These are phyloP conservation scores for Elongisporangium anandrum DNA, from an alignment of 352 stramenopile species.

Conservation along the genomic window DNA sequence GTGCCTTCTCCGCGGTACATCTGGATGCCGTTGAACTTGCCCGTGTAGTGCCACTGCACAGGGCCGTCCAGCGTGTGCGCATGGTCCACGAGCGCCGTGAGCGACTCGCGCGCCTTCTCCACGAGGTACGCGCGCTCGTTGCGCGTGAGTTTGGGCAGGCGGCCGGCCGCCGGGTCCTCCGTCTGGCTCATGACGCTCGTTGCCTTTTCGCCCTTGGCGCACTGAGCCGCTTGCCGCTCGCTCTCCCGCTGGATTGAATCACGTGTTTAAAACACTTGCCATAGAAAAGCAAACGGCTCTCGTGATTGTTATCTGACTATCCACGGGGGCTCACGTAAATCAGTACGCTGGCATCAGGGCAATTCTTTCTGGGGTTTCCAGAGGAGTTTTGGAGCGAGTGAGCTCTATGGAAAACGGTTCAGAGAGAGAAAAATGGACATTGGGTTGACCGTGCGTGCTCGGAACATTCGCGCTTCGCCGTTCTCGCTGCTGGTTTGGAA, in stretches of 20 bases:
- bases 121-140: conserved; percentile 58
- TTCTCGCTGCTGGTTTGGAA: background rate
- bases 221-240: background rate
- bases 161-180: background rate
- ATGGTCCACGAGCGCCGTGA: conserved; percentile 60
- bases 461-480: background rate
- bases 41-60: conserved; percentile 73
- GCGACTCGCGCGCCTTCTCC: conserved; percentile 64
- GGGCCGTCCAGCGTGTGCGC: conserved; percentile 68
- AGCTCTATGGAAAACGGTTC: background rate
- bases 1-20: conserved; percentile 79
- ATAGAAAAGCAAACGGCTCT: background rate
- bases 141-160: conserved; percentile 24
- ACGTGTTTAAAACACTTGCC: background rate
- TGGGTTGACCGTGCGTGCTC: background rate
- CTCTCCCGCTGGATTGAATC: background rate
- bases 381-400: background rate
- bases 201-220: background rate
- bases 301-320: background rate
- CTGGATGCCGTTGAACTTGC: conserved; percentile 68
- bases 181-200: background rate
- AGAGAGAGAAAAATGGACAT: background rate
- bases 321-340: background rate
- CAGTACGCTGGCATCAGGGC: background rate
- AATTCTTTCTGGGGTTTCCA: background rate